Evolutionary conservation across 2,329 filamentous ascomycete genomes (phyloP), one percentile per base, ranked within the genome.

Genomic region (Plectosphaerella plurivora): DNA sequence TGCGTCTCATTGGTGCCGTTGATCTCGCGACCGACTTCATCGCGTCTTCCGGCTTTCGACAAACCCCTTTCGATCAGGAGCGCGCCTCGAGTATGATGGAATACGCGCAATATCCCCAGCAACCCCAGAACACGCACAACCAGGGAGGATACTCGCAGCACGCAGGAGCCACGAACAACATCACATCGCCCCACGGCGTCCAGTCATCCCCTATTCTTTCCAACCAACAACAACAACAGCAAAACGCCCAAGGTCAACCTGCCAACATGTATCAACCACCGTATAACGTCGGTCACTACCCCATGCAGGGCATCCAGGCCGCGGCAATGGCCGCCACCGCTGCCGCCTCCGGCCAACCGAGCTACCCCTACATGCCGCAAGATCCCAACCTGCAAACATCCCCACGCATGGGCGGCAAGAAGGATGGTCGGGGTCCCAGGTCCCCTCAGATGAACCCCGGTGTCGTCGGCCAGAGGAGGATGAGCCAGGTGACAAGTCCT

Each of bases 241-340:
- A 88, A 64, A 88, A 86, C 63, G 77, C 81, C 56, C 75, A 79
- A 39, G 82, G 81, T 64, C 79, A 85, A 60, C 75, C 75, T 48
- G 86, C 88, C 72, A 89, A 86, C 79, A 90, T 86, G 73, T 97
- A 96, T 70, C 83, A 89, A 63, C 82, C 88, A 67, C 78, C 84
- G 58, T 93, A 91, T 66, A 86, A 83, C 53, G 88, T 92, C 53
- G 78, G 87, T 56, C 86, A 89, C 73, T 96, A 96, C 73, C 86
- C 81, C 53, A 90, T 93, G 71, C 87, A 87, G 35, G 83, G 87
- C 18, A 90, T 91, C 46, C 90, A 96, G 69, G 91, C 91, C 14
- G 92, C 93, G 48, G 92, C 92, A 53, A 94, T 96, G 89, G 92
- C 88, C 45, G 83, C 88, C 20, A 96, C 92, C 1, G 93, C 93